Evolutionary conservation across 192 early-diverging fungal genomes (phyloP), one percentile per base, ranked within the genome.

Genomic region (Podila verticillata): DNA sequence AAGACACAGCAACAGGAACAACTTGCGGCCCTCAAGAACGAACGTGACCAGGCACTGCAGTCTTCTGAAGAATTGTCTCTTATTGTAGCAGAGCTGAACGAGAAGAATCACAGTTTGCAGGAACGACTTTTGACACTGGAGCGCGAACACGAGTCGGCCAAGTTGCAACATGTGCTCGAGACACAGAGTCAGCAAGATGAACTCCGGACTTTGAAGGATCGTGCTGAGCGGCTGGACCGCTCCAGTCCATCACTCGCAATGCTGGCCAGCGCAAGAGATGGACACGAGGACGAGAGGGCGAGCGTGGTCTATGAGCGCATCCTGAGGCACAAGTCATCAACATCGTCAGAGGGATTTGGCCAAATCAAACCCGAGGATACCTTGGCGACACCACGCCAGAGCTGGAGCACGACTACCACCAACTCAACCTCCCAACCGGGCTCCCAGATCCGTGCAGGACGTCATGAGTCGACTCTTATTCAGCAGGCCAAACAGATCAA

Each of bases 221-320:
- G 68, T 12, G 67, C 74, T 19, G 74, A 78, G 74, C 74, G 74
- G 74, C 74, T 66, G 75, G 75, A 79, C 75, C 75, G 75, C 69
- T 65, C 64, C 28, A 60, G 58, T 26, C 58, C 58, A 9, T 54
- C 51, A n/a, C 24, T 54, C n/a, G 51, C 51, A 26, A 54, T 54
- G 51, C 51, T 54, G 51, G 61, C 47, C 20, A 78, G 63, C 29
- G 67, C 74, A 22, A 79, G 75, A 24, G 34, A 22, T 20, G 49
- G 26, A 32, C 48, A 66, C 19, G 29, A 71, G 30, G 58, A 66
- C 10, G 63, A 66, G 29, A 60, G 47, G 4, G 39, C 8, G 22
- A 29, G 24, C n/a, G 26, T 30, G 2, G 36, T 66, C 17, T 64
- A 74, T 20, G 74, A 78, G 10, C 66, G 74, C 7, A 47, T 64